Percentiles rank a stretch among this genome's conserved stretches.
Conservation (phyloP, 2,329 filamentous ascomycete genomes). For the Annulohypoxylon truncatum region DNA sequence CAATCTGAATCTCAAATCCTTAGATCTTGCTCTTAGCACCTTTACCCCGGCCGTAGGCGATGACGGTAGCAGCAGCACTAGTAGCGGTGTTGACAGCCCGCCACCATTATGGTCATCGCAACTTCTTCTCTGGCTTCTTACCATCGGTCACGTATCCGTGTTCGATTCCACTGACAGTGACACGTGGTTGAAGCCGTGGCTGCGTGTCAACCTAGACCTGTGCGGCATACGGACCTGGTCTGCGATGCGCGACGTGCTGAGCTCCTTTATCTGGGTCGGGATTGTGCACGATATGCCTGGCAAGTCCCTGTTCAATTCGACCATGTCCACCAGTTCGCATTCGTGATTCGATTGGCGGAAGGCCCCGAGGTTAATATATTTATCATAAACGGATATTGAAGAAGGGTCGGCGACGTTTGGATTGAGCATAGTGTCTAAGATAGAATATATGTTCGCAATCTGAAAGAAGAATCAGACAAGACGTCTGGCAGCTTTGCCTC, state of each 20-base stretch:
- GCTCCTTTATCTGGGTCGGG: slow-evolving; percentile 50
- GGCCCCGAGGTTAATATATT: not conserved
- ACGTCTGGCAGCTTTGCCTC: not conserved
- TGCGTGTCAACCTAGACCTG: slow-evolving; percentile 36
- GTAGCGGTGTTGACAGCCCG: not conserved
- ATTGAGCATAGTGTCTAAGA: not conserved
- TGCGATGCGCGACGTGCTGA: slow-evolving; percentile 43
- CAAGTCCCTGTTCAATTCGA: slow-evolving; percentile 43
- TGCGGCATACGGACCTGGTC: slow-evolving; percentile 38
- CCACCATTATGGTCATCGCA: slow-evolving; percentile 12
- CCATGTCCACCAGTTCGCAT: not conserved
- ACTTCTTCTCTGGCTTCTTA: slow-evolving; percentile 46
- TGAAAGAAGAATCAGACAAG: too few species aligned
- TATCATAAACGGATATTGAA: not conserved
- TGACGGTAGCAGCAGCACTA: not conserved
- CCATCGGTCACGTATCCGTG: slow-evolving; percentile 43
- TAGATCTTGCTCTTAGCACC: not conserved
- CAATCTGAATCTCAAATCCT: slow-evolving; percentile 15
- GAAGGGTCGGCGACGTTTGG: not conserved
- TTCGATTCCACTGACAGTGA: slow-evolving; percentile 36
- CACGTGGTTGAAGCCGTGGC: slow-evolving; percentile 41
- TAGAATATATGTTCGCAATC: not conserved
- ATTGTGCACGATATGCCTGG: slow-evolving; percentile 48
- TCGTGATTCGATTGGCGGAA: not conserved
- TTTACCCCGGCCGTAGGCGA: not conserved